phyloP scores from a whole-genome alignment of 352 stramenopile species.

The Blastocystis sp. region DNA sequence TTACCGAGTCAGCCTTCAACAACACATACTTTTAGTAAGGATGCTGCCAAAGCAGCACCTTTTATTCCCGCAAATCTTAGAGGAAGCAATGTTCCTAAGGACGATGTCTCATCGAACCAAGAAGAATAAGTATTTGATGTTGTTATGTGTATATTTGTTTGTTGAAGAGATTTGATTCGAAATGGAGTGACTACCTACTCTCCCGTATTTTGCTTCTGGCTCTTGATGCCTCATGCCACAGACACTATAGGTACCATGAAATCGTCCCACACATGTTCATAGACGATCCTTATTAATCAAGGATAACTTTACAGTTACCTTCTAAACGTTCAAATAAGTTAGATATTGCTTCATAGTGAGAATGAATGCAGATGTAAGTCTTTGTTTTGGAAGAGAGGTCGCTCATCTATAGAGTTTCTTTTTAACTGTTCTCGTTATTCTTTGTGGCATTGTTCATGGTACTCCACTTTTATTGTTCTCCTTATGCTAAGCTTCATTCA shows the following conservation, averaged over 20 bases:
- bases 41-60: not conserved
- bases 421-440: not conserved
- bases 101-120: not conserved
- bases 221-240: too few species aligned
- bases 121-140: not conserved
- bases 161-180: not conserved
- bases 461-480: not conserved
- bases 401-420: conserved; percentile 53
- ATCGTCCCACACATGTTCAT: too few species aligned
- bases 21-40: not conserved
- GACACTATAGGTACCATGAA: too few species aligned
- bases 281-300: not conserved
- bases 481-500: not conserved
- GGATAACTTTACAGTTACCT: not conserved
- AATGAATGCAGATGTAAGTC: conserved; percentile 30
- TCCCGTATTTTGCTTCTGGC: too few species aligned
- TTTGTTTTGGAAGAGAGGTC: not conserved
- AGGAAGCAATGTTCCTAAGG: not conserved
- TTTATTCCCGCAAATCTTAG: not conserved
- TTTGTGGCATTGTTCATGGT: not conserved
- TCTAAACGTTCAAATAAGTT: not conserved
- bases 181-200: too few species aligned
- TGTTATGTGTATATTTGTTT: not conserved
- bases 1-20: not conserved
- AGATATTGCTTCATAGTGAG: not conserved